Base-by-base conservation (phyloP, 352 stramenopile genomes). In the Pythium sp. region DNA sequence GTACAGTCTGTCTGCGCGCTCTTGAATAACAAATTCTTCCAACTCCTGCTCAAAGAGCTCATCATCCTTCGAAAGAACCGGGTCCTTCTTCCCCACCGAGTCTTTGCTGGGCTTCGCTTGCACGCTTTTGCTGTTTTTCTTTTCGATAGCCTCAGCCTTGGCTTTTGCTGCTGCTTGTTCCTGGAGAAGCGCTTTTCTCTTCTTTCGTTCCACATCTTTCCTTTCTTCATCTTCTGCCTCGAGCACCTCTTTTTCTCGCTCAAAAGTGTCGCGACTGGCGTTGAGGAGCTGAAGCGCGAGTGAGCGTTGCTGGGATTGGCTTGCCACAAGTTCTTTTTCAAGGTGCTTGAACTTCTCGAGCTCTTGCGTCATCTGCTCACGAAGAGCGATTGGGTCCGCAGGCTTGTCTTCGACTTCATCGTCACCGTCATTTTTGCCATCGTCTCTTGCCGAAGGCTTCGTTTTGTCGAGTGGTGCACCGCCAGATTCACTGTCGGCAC, bases 241-340 rank as follows among this genome's bases (percentile, higher is more conserved):
- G 18, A 92, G 62, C 32, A 59, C 53, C 36, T 91, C 77, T 55
- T 82, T 71, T 41, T 94, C 82, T 7, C 69, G 71, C 49, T 87
- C 82, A 22, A 91, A 90, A 9, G 72, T 69, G 22, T 89, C 82
- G 8, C 81, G 75, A 24, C 74, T 84, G 8, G 84, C 82, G 30
- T 82, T 90, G 20, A 89, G 63, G 1, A 94, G 74, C 66, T 92
- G 80, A 47, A 92, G 75, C 8, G 82, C 75, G 22, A 92, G 60
- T 2, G 77, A 69, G 9, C 84, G 78, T 56, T 92, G 81, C 12
- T 78, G 71, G 0, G 70, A 61, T 0, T 71, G 58, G 63, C 62
- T 80, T 32, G 71, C 65, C n/a, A 70, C 69, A 0, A 92, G 26
- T 8, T 88, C 68, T 5, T 62, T 22, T 56, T 80, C 69, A 5